phyloP scores from a whole-genome alignment of 805 yeast species.

The Vanderwaltozyma polyspora region DNA sequence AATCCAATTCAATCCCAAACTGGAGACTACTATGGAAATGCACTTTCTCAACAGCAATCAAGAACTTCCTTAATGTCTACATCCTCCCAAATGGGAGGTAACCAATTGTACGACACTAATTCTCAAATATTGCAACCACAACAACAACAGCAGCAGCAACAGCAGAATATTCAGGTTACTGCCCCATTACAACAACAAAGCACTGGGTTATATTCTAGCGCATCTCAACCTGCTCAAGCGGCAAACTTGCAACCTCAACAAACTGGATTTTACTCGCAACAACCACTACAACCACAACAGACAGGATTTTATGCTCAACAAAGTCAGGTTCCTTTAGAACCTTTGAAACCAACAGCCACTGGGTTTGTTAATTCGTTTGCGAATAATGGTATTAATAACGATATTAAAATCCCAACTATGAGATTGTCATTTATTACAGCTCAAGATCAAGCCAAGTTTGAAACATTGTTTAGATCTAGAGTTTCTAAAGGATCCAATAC shows the following conservation, averaged over 20 bases:
- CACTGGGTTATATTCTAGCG: background rate
- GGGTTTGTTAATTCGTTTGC: conserved; percentile 36
- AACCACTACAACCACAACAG: conserved; percentile 27
- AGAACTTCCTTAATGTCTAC: background rate
- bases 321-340: conserved; percentile 20
- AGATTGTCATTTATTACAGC: conserved; percentile 78
- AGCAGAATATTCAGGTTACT: background rate
- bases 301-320: conserved; percentile 34
- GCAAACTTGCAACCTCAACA: conserved; percentile 17
- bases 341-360: conserved; percentile 34
- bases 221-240: conserved; percentile 8
- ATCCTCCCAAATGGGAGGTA: background rate
- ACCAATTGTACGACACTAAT: background rate
- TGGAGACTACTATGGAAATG: too few species aligned
- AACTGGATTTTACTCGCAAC: conserved; percentile 11
- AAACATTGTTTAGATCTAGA: conserved; percentile 68
- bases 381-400: conserved; percentile 39
- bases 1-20: too few species aligned
- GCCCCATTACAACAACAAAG: conserved; percentile 1
- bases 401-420: conserved; percentile 57
- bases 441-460: conserved; percentile 78
- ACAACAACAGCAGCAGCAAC: background rate
- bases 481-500: conserved; percentile 44
- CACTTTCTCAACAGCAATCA: background rate
- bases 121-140: background rate